Evolutionary conservation across 73 alveolate species (phyloP).

Genomic region (Paramecium octaurelia): DNA sequence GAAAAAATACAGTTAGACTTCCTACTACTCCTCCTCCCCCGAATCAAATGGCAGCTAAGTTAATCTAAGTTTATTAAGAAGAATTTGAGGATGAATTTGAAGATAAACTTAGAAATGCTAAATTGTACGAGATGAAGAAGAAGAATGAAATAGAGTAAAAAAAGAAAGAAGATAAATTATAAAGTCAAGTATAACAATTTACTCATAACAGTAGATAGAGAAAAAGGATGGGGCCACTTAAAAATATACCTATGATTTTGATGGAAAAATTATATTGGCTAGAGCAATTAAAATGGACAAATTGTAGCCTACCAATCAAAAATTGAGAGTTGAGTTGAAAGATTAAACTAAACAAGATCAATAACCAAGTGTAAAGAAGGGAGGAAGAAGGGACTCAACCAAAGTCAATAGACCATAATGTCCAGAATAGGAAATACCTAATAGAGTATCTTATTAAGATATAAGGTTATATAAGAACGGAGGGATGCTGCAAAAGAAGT

Average conservation of each 20-base stretch:
- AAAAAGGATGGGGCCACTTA: conserved; percentile 25
- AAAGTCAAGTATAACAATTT: not conserved
- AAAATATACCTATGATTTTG: conserved; percentile 40
- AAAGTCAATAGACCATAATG: not conserved
- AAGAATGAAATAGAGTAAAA: conserved; percentile 24
- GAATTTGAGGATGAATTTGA: conserved; percentile 39
- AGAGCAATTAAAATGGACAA: conserved; percentile 24
- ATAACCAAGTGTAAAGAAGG: not conserved
- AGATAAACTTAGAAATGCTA: conserved; percentile 34
- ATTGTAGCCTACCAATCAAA: conserved; percentile 25
- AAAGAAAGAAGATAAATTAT: conserved; percentile 29
- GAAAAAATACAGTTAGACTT: not conserved
- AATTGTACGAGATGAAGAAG: conserved; percentile 29
- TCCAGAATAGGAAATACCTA: conserved; percentile 20
- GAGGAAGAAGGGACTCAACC: not conserved
- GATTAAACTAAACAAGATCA: not conserved
- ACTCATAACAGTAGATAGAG: not conserved
- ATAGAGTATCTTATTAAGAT: not conserved
- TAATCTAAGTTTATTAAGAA: not conserved
- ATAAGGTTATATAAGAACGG: conserved; percentile 15
- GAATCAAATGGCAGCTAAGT: not conserved
- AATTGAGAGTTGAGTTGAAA: not conserved
- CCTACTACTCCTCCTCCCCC: not conserved
- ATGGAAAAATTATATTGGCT: conserved; percentile 14
- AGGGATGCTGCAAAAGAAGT: conserved; percentile 41